Base-by-base conservation (phyloP, 2,329 filamentous ascomycete species). In the Dothideomycetidae sp. region DNA sequence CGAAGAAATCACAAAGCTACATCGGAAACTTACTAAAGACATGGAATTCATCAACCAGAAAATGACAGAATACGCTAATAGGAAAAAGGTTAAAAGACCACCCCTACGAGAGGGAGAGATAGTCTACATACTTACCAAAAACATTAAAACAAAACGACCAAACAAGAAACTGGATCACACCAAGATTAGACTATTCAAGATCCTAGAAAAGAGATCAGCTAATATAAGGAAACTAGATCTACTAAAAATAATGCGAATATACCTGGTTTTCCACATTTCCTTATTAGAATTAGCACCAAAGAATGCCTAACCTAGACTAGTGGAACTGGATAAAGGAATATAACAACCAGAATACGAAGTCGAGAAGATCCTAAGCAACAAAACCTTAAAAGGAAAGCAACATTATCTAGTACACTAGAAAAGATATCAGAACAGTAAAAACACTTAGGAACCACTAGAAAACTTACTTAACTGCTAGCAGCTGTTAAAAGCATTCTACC, bases 231-330 rank as follows among this genome's bases (percentile, higher is more conserved):
- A 31, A 29, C 26, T 45, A 37, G 28, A 12, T 1, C 23, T 45
- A 14, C 41, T 35, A 23, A 15, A 29, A 1, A 34, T 14, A 12
- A 42, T 44, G 18, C 26, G 18, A 11, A 36, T 45, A 5, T 38
- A 45, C 30, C 29, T 42, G 11, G 23, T 45, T 5, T 46, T 46
- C 17, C 41, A 46, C 29, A 34, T 46, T 7, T 42, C 13, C 9
- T 30, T 44, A 5, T 26, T 46, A 19, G 23, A 42, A 31, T 33
- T 26, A 10, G 23, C 18, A 36, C 33, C 19, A 29, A n/a, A 15
- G 3, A 16, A 36, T 12, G 23, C 33, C 26, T 5, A 10, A 21
- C 32, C n/a, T 5, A 23, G 17, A 34, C 33, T 21, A 18, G 30
- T 31, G 3, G 29, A 37, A 12, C 14, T 37, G 5, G 35, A 37